phyloP scores from a whole-genome alignment of 768 basidiomycete genomes.

The Russula earlei region DNA sequence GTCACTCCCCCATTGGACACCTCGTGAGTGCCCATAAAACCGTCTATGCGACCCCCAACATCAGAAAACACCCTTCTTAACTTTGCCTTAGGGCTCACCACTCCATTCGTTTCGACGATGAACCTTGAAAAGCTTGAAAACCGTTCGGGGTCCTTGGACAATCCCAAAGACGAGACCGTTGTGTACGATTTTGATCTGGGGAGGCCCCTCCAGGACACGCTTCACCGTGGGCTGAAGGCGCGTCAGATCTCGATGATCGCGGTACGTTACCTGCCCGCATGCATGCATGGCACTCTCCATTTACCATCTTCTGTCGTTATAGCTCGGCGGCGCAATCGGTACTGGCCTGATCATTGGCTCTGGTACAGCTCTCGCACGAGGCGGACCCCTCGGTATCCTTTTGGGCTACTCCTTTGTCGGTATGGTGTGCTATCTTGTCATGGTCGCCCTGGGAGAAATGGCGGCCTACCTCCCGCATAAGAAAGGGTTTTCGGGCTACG shows the following conservation, averaged over 20 bases:
- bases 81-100: too few relatives aligned
- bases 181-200: neutral
- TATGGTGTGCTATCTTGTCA: slow-evolving; percentile 49
- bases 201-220: slow-evolving; percentile 20
- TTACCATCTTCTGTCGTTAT: neutral
- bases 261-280: slow-evolving; percentile 19
- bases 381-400: slow-evolving; percentile 33
- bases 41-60: too few relatives aligned
- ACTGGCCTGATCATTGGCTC: slow-evolving; percentile 33
- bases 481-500: slow-evolving; percentile 48
- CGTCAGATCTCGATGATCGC: slow-evolving; percentile 34
- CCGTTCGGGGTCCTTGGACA: neutral
- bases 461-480: slow-evolving; percentile 32
- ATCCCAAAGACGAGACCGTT: neutral
- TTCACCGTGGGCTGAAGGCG: slow-evolving; percentile 31
- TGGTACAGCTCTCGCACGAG: slow-evolving; percentile 36
- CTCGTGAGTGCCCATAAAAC: too few relatives aligned
- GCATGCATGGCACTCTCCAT: too few relatives aligned
- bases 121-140: neutral
- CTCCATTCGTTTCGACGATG: neutral
- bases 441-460: slow-evolving; percentile 31
- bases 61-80: too few relatives aligned
- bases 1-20: too few relatives aligned
- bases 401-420: slow-evolving; percentile 35
- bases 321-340: slow-evolving; percentile 30